Conservation (phyloP, 2,329 filamentous ascomycete genomes). For the Ilyonectria sp. region DNA sequence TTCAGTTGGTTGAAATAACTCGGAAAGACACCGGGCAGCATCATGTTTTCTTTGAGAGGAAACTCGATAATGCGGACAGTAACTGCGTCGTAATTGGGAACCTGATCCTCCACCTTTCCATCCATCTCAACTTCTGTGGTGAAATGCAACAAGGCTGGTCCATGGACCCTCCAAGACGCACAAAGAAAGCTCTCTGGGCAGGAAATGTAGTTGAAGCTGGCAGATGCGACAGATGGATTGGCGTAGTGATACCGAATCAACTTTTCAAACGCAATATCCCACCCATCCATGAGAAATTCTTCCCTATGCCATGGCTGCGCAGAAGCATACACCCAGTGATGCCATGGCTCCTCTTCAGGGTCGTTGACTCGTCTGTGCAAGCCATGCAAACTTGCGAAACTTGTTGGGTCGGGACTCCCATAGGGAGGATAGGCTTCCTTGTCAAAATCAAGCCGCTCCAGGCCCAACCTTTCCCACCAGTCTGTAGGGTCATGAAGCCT, state of each 20-base stretch:
- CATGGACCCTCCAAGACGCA: constrained; percentile 12
- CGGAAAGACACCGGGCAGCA: constrained; percentile 11
- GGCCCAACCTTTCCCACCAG: constrained; percentile 24
- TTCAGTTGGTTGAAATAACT: constrained; percentile 23
- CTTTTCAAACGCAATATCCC: constrained; percentile 23
- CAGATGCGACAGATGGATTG: neutral
- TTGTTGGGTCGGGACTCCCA: neutral
- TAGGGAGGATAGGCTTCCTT: neutral
- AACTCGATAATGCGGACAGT: constrained; percentile 22
- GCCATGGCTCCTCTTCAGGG: constrained; percentile 4
- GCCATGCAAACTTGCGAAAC: constrained; percentile 1
- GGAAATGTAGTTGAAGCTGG: constrained; percentile 9
- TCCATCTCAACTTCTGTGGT: constrained; percentile 13
- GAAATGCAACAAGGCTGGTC: constrained; percentile 24
- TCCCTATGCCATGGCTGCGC: constrained; percentile 2
- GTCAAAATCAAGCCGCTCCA: constrained; percentile 16
- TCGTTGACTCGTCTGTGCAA: neutral
- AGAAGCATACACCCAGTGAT: constrained; percentile 22
- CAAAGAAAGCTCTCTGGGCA: constrained; percentile 22
- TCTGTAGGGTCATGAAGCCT: constrained; percentile 15
- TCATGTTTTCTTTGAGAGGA: neutral
- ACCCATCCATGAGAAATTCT: constrained; percentile 11
- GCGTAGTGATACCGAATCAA: constrained; percentile 16
- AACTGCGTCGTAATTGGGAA: constrained; percentile 5
- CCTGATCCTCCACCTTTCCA: neutral